These are phyloP conservation scores for Excoecaria agallocha DNA, from an alignment of 345 rosid genomes.

Conservation along the genomic window DNA sequence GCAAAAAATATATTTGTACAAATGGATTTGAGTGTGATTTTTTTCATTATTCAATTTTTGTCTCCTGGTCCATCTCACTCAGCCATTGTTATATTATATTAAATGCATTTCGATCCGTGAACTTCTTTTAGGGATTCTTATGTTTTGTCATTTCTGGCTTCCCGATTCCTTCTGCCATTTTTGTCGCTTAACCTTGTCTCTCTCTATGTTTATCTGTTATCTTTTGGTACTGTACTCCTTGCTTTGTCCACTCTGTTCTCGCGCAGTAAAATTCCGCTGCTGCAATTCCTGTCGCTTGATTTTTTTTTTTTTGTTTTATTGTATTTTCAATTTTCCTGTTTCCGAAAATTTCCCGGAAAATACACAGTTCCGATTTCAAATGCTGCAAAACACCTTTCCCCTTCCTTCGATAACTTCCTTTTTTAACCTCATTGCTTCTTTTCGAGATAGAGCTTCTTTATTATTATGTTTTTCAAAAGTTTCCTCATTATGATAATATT, in stretches of 20 bases:
- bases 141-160: constrained; percentile 38
- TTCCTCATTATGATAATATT: too few species aligned
- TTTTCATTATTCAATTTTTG: too few species aligned
- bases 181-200: constrained; percentile 28
- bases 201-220: constrained; percentile 13
- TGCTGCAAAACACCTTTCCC: constrained; percentile 6
- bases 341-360: constrained; percentile 13
- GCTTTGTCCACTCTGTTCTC: too few species aligned
- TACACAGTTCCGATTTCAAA: constrained; percentile 2
- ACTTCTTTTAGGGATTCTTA: constrained; percentile 21
- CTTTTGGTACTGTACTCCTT: constrained; percentile 6
- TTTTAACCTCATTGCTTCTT: too few species aligned
- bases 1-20: too few species aligned
- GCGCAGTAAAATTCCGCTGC: constrained; percentile 16
- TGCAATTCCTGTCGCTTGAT: neutral
- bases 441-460: too few species aligned
- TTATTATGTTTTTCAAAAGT: too few species aligned
- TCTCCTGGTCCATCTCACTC: too few species aligned
- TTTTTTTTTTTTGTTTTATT: neutral
- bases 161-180: constrained; percentile 32
- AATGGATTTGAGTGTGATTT: too few species aligned
- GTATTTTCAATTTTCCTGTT: neutral
- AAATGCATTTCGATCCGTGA: constrained; percentile 17
- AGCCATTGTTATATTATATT: too few species aligned
- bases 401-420: constrained; percentile 20